Evolutionary conservation across 2,329 filamentous ascomycete genomes (phyloP), one percentile per base, ranked within the genome.

Genomic region (Stagonosporopsis vannaccii): DNA sequence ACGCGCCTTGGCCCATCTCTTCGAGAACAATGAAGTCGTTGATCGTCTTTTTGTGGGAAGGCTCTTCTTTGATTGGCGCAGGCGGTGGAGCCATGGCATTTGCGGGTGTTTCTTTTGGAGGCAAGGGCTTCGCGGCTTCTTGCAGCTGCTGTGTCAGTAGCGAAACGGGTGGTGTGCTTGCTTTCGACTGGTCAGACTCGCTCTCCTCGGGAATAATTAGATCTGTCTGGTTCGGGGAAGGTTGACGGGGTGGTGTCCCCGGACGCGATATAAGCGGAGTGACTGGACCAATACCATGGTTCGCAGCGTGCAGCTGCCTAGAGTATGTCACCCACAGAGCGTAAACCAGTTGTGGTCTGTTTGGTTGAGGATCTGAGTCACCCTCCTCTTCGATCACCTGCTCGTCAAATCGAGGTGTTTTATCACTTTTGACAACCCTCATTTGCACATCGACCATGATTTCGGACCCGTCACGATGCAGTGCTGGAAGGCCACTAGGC

Each of bases 271-370:
- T 76, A 19, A 87, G 72, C 5, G 87, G 85, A 22, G 88, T 87
- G n/a, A 87, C 80, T 19, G 84, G 80, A n/a, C 85, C 83, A 42
- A 88, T 75, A 48, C 82, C 80, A 48, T 84, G 81, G 58, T 87
- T 87, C 33, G 87, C 84, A 15, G 91, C 90, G 74, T 99, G 95
- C 12, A 98, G 82, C 69, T 97, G 92, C 60, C 93, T 85, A 17
- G 94, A 98, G 74, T 98, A 99, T 1, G 94, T 98, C 63, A 99
- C 90, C 95, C 95, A 99, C 26, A 99, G 79, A 11, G 95, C 95
- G 78, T 93, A 98, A 0, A 98, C 92, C 60, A 96, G 85, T 73
- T 97, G 92, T 20, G 68, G 60, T 26, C 53, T 15, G 79, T 81
- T 76, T 11, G 83, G 75, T n/a, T 84, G 82, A 8, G 80, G 70